phyloP scores from a whole-genome alignment of 2,329 filamentous ascomycete genomes.

The Ceratocystis albifundus region DNA sequence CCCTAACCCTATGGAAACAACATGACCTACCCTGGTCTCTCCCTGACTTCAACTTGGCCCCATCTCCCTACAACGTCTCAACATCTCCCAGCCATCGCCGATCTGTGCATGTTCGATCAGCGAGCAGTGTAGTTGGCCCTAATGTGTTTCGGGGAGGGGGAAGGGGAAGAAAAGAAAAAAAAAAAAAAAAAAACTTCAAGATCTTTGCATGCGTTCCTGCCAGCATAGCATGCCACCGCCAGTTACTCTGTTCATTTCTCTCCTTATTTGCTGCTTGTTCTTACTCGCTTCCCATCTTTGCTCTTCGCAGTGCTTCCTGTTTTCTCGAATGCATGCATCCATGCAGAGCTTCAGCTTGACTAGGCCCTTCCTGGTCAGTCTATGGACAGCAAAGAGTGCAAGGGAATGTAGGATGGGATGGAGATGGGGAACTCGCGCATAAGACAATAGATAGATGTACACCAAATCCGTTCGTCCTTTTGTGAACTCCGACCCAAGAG shows the following conservation, averaged over 20 bases:
- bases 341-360: constrained; percentile 2
- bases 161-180: too few relatives aligned
- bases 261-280: not conserved
- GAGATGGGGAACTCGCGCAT: too few relatives aligned
- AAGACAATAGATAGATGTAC: too few relatives aligned
- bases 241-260: not conserved
- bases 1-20: not conserved
- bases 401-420: too few relatives aligned
- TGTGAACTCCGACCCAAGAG: too few relatives aligned
- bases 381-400: too few relatives aligned
- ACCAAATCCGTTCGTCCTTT: too few relatives aligned
- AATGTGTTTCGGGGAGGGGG: not conserved
- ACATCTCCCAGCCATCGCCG: not conserved
- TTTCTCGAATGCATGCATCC: not conserved
- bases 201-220: not conserved
- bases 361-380: not conserved
- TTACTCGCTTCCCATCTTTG: not conserved
- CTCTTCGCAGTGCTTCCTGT: not conserved
- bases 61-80: not conserved
- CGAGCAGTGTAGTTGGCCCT: too few relatives aligned
- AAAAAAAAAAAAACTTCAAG: not conserved
- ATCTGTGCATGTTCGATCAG: not conserved
- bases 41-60: not conserved
- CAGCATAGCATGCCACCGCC: not conserved
- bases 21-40: not conserved